Conservation (phyloP, 169 alveolate genomes). For the Plasmodium adleri region DNA sequence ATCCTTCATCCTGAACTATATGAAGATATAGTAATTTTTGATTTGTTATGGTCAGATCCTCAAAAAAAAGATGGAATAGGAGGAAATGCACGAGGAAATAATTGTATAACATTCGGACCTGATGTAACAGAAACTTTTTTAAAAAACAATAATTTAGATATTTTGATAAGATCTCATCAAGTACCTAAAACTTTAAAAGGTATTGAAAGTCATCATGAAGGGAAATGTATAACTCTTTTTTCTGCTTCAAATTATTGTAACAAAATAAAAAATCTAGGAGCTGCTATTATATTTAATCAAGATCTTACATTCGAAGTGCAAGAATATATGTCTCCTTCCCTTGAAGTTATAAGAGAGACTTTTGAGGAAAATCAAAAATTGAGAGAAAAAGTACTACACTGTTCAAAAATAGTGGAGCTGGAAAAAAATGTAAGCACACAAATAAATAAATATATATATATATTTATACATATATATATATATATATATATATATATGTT, state of each 20-base stretch:
- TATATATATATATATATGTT: neutral
- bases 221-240: conserved; percentile 91
- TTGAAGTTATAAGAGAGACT: conserved; percentile 83
- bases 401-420: conserved; percentile 35
- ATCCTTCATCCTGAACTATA: conserved; percentile 89
- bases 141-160: conserved; percentile 88
- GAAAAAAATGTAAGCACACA: conserved; percentile 58
- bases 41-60: conserved; percentile 94
- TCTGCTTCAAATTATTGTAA: conserved; percentile 94
- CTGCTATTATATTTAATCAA: conserved; percentile 86
- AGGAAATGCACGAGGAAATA: conserved; percentile 91
- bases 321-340: conserved; percentile 91
- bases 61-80: conserved; percentile 88
- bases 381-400: conserved; percentile 76
- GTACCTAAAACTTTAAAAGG: conserved; percentile 92
- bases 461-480: neutral
- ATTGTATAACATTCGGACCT: conserved; percentile 93
- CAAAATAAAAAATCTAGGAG: conserved; percentile 92
- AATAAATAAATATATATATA: neutral
- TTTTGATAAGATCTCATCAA: conserved; percentile 93
- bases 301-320: conserved; percentile 89
- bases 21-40: conserved; percentile 92
- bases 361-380: conserved; percentile 80
- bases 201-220: conserved; percentile 90
- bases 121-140: conserved; percentile 91